Conservation (phyloP, 176 grass and related monocot species). For the Neostapfia colusana region DNA sequence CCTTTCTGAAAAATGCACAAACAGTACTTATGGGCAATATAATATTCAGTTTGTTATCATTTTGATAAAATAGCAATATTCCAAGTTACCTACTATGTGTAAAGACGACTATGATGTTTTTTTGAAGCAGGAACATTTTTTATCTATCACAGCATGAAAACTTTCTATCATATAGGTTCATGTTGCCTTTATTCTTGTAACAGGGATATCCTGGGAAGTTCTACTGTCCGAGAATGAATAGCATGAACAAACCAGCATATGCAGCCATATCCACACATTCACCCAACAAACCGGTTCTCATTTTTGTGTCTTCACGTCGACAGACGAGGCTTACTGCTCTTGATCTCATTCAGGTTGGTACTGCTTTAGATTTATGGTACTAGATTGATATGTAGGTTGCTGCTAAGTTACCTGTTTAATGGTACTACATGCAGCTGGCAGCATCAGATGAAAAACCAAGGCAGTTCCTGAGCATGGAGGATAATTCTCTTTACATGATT, state of each 20-base stretch:
- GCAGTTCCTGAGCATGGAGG: slow-evolving; percentile 81
- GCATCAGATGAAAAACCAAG: slow-evolving; percentile 96
- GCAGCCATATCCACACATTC: slow-evolving; percentile 98
- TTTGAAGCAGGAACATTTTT: slow-evolving; percentile 25
- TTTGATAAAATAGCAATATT: slow-evolving; percentile 8
- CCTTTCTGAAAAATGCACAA: neutral
- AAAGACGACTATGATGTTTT: slow-evolving; percentile 7
- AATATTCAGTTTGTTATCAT: slow-evolving; percentile 16
- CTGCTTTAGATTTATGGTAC: slow-evolving; percentile 36
- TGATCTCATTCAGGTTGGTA: slow-evolving; percentile 92
- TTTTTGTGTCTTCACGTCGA: slow-evolving; percentile 96
- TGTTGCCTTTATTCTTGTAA: slow-evolving; percentile 32
- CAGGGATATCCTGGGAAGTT: slow-evolving; percentile 99
- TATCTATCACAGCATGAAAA: slow-evolving; percentile 27
- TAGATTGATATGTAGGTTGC: slow-evolving; percentile 6
- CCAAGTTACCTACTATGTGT: neutral
- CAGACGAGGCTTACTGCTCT: slow-evolving; percentile 98
- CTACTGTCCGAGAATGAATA: slow-evolving; percentile 99
- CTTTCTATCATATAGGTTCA: slow-evolving; percentile 41
- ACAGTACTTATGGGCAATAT: neutral
- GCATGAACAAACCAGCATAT: slow-evolving; percentile 99
- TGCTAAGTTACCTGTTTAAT: slow-evolving; percentile 33
- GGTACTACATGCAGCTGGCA: slow-evolving; percentile 61
- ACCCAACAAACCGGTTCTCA: slow-evolving; percentile 91
- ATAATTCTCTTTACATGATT: slow-evolving; percentile 83